Percentiles rank a stretch among this genome's conserved stretches.
These are phyloP conservation scores for Diospyros lotus DNA, from an alignment of 148 eudicot species.

Conservation along the genomic window DNA sequence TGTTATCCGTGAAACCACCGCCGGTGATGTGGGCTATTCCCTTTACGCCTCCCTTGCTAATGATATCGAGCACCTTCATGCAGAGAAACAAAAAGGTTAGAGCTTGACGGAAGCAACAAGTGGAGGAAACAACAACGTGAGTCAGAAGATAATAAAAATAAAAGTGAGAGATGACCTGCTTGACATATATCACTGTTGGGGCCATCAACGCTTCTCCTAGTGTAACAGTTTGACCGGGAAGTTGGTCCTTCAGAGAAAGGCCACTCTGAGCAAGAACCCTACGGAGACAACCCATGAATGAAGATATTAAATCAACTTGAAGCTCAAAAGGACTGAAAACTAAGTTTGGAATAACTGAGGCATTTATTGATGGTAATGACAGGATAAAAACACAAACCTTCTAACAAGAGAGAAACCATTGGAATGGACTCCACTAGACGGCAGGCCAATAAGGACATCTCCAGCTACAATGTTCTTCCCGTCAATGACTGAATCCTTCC, in stretches of 20 bases:
- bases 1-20: slow-evolving; percentile 96
- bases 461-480: slow-evolving; percentile 77
- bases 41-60: slow-evolving; percentile 84
- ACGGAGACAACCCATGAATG: background rate
- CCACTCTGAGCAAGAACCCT: slow-evolving; percentile 76
- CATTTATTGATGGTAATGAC: background rate
- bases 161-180: slow-evolving; percentile 47
- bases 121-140: background rate
- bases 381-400: slow-evolving; percentile 38
- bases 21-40: slow-evolving; percentile 97
- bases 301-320: background rate
- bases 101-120: background rate
- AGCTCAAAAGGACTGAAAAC: background rate
- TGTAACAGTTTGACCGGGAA: slow-evolving; percentile 57
- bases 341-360: background rate
- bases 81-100: slow-evolving; percentile 6
- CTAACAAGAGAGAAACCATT: slow-evolving; percentile 96
- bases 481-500: slow-evolving; percentile 76
- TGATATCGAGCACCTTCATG: slow-evolving; percentile 75
- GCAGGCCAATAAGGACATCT: slow-evolving; percentile 85
- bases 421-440: slow-evolving; percentile 95
- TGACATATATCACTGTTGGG: slow-evolving; percentile 88
- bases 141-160: no score
- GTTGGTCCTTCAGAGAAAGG: slow-evolving; percentile 52
- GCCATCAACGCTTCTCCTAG: slow-evolving; percentile 89